Evolutionary conservation across 306 rosid genomes (phyloP), one percentile per base, ranked within the genome.

Genomic region (Acacia confusa): DNA sequence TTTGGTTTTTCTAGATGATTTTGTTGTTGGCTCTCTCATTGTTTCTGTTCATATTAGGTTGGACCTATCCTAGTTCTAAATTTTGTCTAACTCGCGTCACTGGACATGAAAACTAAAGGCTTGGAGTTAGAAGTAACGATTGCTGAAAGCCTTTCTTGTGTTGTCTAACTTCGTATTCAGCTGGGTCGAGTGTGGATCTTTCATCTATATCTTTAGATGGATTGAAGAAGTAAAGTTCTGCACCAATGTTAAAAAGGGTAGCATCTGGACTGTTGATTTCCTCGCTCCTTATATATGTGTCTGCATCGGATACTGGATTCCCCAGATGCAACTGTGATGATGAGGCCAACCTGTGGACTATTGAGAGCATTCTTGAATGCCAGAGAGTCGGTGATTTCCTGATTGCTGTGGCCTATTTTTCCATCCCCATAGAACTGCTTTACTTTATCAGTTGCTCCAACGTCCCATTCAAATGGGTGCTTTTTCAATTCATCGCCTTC

Each of bases 381-480:
- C 99, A 96, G 87, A 88, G 97, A 80, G 97, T 96, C 84, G 82
- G 99, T 55, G 99, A 96, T 87, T 94, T 96, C 97, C 89, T 96
- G 74, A 96, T 96, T 79, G 98, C 98, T 7, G 98, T 96, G 82
- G 99, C 99, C 78, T 96, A 96, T 86, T 96, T 96, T 72, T 96
- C 99, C 12, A 96, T 96, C 70, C 99, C 99, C 45, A 88, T 96
- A 69, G 99, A 96, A 84, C 88, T 96, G 63, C 97, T 96, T 60
- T 96, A 96, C 81, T 96, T 96, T 34, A 89, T 96, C 53, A 96
- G 98, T 87, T 94, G 99, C 94, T 93, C 99, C 25, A 96, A 96
- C 48, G 90, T 96, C 61, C 99, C 99, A 13, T 96, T 96, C 92
- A 96, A 96, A 89, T 96, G 99, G 99, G 99, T 96, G 77, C 97